Evolutionary conservation across 371 early-diverging fungal species (phyloP).

Genomic region (Mucor lusitanicus): DNA sequence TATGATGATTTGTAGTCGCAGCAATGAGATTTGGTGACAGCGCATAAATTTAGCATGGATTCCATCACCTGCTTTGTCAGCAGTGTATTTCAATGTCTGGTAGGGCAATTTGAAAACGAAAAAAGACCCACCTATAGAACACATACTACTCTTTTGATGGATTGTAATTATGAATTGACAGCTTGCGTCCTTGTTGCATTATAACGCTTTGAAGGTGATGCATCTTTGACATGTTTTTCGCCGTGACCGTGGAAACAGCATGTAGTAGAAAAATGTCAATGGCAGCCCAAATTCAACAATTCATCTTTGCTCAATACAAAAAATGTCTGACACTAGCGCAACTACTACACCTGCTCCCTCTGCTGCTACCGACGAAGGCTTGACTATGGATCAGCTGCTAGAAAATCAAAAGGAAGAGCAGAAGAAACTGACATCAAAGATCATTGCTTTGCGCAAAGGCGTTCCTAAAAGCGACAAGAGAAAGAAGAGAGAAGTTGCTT

Average conservation of each 20-base stretch:
- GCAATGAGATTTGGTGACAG: neutral
- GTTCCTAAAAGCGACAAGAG: slow-evolving; percentile 81
- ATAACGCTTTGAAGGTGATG: neutral
- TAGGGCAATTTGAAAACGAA: neutral
- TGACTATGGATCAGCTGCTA: slow-evolving; percentile 58
- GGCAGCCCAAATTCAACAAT: neutral
- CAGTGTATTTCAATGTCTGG: neutral
- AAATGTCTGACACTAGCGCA: neutral
- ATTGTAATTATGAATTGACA: neutral
- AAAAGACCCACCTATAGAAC: neutral
- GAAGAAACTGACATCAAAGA: slow-evolving; percentile 69
- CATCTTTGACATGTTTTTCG: neutral
- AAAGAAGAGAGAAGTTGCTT: slow-evolving; percentile 82
- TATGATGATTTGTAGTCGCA: neutral
- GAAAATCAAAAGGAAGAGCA: slow-evolving; percentile 79
- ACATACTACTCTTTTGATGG: neutral
- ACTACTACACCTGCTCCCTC: neutral
- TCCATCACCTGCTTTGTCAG: neutral
- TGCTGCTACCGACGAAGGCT: neutral
- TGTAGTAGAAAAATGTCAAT: neutral
- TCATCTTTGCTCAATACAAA: slow-evolving; percentile 1
- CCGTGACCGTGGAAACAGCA: neutral
- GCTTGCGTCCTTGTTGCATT: neutral
- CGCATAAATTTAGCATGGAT: neutral
- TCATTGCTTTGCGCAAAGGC: slow-evolving; percentile 76